These are phyloP conservation scores for Thymus mandschuricus DNA, from an alignment of 257 asterid genomes.

Conservation along the genomic window DNA sequence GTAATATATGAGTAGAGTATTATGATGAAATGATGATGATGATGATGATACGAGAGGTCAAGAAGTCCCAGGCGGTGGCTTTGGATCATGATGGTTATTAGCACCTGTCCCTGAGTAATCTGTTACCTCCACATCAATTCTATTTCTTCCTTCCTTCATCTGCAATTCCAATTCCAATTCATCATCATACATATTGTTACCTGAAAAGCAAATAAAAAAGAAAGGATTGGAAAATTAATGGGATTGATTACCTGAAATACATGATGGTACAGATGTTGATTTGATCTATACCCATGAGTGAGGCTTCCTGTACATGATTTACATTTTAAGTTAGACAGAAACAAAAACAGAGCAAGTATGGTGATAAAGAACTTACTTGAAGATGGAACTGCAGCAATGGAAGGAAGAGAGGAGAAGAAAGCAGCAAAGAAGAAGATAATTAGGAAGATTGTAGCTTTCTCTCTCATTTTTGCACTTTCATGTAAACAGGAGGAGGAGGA, in stretches of 20 bases:
- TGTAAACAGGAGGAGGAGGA: not conserved
- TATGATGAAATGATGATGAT: not conserved
- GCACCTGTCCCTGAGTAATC: constrained; percentile 61
- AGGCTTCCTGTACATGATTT: constrained; percentile 42
- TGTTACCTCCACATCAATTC: constrained; percentile 34
- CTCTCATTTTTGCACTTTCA: constrained; percentile 29
- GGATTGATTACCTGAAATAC: constrained; percentile 36
- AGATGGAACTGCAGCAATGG: constrained; percentile 44
- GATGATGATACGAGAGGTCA: not conserved
- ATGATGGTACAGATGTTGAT: constrained; percentile 28
- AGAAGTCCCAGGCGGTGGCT: constrained; percentile 39
- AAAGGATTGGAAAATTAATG: not conserved
- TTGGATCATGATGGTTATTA: constrained; percentile 56
- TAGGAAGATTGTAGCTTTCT: constrained; percentile 21
- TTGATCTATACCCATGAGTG: constrained; percentile 16
- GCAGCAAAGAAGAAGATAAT: constrained; percentile 34
- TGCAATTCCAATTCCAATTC: constrained; percentile 20
- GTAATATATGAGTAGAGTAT: too few species aligned
- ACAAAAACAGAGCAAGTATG: not conserved
- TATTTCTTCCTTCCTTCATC: constrained; percentile 39
- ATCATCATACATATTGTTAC: not conserved
- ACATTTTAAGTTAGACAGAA: not conserved
- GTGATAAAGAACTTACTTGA: constrained; percentile 37
- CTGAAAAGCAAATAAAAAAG: too few species aligned
- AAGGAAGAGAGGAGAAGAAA: constrained; percentile 29